phyloP scores from a whole-genome alignment of 2,329 filamentous ascomycete species.

The Ophiosphaerella korrae region DNA sequence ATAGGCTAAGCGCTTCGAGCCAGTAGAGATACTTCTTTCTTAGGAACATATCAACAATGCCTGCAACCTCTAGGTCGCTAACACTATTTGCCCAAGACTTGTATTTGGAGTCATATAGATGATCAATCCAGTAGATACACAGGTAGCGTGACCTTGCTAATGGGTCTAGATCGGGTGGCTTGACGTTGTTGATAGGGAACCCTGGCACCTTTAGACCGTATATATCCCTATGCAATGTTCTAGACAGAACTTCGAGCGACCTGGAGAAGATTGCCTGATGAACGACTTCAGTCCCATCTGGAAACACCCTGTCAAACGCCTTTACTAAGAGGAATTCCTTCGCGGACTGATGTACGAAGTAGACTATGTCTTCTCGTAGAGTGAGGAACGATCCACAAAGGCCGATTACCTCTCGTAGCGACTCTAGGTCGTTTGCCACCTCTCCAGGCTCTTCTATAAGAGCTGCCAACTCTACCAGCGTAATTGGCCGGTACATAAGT shows the following conservation, averaged over 20 bases:
- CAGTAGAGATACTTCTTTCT: conserved; percentile 1
- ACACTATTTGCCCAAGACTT: conserved; percentile 2
- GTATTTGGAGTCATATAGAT: conserved; percentile 27
- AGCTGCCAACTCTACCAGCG: neutral
- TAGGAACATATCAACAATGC: conserved; percentile 7
- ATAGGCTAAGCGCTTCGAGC: conserved; percentile 8
- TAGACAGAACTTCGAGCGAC: conserved; percentile 17
- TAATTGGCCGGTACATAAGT: conserved; percentile 18
- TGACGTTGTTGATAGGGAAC: conserved; percentile 18
- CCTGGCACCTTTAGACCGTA: conserved; percentile 23
- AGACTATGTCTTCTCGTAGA: conserved; percentile 24
- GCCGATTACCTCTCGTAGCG: conserved; percentile 3
- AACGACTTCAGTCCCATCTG: neutral
- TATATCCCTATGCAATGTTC: conserved; percentile 22
- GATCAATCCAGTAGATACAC: conserved; percentile 43
- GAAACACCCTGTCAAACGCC: neutral
- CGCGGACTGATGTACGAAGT: conserved; percentile 43
- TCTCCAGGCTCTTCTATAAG: conserved; percentile 7
- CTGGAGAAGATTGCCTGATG: neutral
- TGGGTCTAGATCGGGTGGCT: conserved; percentile 28
- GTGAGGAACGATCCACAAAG: conserved; percentile 51
- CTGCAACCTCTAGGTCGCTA: no score
- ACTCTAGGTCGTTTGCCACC: neutral
- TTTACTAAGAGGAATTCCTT: conserved; percentile 50
- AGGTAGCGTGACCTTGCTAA: conserved; percentile 29